These are phyloP conservation scores for Anaeramoeba flamelloides DNA, from an alignment of 78 protist genomes.

Conservation along the genomic window DNA sequence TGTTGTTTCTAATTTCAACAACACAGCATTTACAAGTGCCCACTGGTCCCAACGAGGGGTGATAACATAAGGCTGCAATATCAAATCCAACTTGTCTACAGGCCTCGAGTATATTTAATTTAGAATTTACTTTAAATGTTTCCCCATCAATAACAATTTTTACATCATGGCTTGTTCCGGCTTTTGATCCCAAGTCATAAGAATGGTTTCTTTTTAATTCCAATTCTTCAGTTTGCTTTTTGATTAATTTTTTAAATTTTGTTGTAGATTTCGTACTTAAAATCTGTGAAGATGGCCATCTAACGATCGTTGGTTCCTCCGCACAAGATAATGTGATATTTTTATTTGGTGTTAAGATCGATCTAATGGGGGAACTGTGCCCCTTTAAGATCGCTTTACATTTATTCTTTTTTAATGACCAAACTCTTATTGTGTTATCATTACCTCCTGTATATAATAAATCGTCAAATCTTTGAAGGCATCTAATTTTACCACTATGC, in stretches of 20 bases:
- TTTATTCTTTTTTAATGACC: neutral
- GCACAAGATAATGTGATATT: too few relatives aligned
- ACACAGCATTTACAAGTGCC: neutral
- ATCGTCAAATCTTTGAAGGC: neutral
- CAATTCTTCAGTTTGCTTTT: neutral
- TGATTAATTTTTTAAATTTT: neutral
- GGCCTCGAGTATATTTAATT: neutral
- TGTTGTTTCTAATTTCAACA: neutral
- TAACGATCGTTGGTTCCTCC: neutral
- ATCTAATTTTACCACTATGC: neutral
- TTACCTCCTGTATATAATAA: neutral
- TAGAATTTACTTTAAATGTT: neutral
- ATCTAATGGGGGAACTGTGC: too few relatives aligned
- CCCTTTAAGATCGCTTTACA: neutral
- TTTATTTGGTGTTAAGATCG: too few relatives aligned
- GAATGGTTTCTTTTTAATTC: neutral
- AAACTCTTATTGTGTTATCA: neutral
- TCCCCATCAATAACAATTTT: neutral
- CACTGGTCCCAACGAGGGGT: neutral
- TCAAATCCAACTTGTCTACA: neutral
- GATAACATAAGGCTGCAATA: neutral
- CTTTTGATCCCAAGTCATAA: neutral
- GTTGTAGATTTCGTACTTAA: neutral
- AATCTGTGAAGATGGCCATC: too few relatives aligned
- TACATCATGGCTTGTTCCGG: neutral